A percentile compares a stretch with the other conserved stretches of the same genome.
phyloP scores from a whole-genome alignment of 179 eudicot genomes.

The Vitellaria paradoxa region DNA sequence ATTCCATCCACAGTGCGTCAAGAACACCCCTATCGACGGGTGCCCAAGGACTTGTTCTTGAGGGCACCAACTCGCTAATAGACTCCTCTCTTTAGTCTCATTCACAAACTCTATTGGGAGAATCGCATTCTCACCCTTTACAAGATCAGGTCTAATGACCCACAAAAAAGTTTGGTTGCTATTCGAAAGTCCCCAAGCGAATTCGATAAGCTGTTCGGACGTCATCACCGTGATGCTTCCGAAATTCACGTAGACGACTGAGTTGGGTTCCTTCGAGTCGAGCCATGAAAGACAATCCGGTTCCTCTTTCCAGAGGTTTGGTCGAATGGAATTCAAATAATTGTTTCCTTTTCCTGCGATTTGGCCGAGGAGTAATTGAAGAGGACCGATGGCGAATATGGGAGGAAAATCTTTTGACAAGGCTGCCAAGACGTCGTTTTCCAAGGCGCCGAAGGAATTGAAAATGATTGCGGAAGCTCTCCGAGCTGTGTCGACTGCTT shows the following conservation, averaged over 20 bases:
- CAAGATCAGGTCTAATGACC: conserved; percentile 32
- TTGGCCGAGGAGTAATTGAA: neutral
- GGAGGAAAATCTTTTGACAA: neutral
- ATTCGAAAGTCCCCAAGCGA: conserved; percentile 45
- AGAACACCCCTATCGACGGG: conserved; percentile 23
- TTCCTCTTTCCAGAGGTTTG: conserved; percentile 38
- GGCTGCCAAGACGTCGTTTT: neutral
- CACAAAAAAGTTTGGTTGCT: conserved; percentile 38
- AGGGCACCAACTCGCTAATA: conserved; percentile 40
- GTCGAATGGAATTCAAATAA: neutral
- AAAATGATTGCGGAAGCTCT: neutral
- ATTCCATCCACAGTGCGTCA: conserved; percentile 46
- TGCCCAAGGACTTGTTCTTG: conserved; percentile 36
- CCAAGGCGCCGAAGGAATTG: neutral
- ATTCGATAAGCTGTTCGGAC: conserved; percentile 32
- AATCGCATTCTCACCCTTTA: conserved; percentile 17
- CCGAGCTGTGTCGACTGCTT: neutral
- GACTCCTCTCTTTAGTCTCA: conserved; percentile 21
- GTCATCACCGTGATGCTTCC: conserved; percentile 44
- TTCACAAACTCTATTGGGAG: conserved; percentile 28
- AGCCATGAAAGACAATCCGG: conserved; percentile 36
- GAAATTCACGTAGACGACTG: conserved; percentile 43
- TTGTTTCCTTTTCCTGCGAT: neutral
- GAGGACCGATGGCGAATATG: conserved; percentile 1
- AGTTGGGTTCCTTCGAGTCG: conserved; percentile 26